Conservation (phyloP, 2,329 filamentous ascomycete species). For the Beauveria caledonica region DNA sequence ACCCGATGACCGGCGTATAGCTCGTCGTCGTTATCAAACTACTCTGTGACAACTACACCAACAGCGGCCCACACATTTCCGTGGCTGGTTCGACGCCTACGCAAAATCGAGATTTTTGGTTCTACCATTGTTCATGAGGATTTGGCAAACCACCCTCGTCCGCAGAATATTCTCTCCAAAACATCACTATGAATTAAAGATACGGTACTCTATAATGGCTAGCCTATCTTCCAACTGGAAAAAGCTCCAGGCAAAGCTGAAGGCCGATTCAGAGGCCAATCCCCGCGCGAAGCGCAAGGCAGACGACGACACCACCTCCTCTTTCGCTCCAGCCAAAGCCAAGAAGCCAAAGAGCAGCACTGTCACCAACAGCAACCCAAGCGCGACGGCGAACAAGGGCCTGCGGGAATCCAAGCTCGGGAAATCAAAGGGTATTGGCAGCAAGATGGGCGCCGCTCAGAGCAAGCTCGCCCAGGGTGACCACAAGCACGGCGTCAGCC, state of each 20-base stretch:
- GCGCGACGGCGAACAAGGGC: background rate
- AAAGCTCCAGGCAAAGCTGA: slow-evolving; percentile 58
- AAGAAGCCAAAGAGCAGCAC: slow-evolving; percentile 23
- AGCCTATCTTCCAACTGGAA: slow-evolving; percentile 68
- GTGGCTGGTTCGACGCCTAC: background rate
- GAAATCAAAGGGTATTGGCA: slow-evolving; percentile 7
- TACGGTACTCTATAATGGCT: slow-evolving; percentile 22
- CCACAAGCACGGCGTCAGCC: slow-evolving; percentile 34
- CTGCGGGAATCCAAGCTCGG: slow-evolving; percentile 9
- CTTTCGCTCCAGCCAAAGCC: slow-evolving; percentile 15
- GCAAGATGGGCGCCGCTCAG: slow-evolving; percentile 48
- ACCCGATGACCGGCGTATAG: background rate
- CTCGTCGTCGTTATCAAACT: background rate
- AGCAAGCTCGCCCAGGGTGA: slow-evolving; percentile 37
- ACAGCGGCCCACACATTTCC: background rate
- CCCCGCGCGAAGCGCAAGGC: slow-evolving; percentile 36
- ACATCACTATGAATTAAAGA: background rate
- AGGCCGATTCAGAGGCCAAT: slow-evolving; percentile 34
- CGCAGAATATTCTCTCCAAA: background rate
- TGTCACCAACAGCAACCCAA: background rate
- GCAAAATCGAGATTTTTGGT: background rate
- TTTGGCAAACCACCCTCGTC: background rate
- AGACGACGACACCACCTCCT: slow-evolving; percentile 17
- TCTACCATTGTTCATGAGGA: background rate
- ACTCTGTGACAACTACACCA: background rate